phyloP scores from a whole-genome alignment of 1,284 basidiomycete genomes.

The Termitomyces sp. region DNA sequence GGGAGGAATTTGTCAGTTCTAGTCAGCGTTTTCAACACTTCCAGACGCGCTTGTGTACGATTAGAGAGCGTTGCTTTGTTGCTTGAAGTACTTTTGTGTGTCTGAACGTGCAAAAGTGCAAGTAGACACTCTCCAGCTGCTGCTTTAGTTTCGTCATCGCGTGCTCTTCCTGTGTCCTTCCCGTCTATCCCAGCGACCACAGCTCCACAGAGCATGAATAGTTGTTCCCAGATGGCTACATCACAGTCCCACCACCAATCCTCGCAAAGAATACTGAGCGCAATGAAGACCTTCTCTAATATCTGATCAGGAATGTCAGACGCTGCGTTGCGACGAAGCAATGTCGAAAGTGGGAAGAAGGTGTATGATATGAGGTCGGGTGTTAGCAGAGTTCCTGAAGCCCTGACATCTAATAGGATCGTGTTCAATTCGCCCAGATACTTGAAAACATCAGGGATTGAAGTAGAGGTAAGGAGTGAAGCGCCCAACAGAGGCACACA shows the following conservation, averaged over 20 bases:
- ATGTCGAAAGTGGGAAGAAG: constrained; percentile 80
- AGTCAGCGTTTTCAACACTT: constrained; percentile 43
- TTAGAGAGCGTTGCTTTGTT: constrained; percentile 21
- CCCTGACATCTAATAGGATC: constrained; percentile 41
- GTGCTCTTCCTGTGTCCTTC: constrained; percentile 55
- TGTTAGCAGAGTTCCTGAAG: constrained; percentile 39
- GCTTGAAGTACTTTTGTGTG: constrained; percentile 32
- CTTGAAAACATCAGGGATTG: constrained; percentile 43
- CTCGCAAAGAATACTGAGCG: constrained; percentile 58
- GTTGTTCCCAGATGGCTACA: constrained; percentile 69
- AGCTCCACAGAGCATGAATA: constrained; percentile 77
- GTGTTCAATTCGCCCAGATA: constrained; percentile 52
- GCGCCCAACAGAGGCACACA: constrained; percentile 77
- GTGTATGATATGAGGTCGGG: constrained; percentile 75
- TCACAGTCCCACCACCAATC: constrained; percentile 77
- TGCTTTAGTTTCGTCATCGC: constrained; percentile 75
- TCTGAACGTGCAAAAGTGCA: constrained; percentile 47
- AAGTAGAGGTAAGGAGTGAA: constrained; percentile 52
- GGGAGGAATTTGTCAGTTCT: constrained; percentile 57
- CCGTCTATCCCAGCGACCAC: constrained; percentile 57
- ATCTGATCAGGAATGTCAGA: constrained; percentile 71
- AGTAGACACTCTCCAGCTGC: constrained; percentile 56
- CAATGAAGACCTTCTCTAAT: constrained; percentile 68
- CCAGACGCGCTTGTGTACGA: constrained; percentile 33
- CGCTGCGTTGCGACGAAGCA: constrained; percentile 70